Evolutionary conservation across 106 monocot species (phyloP).

Genomic region (Alisma plantagoaquatica): DNA sequence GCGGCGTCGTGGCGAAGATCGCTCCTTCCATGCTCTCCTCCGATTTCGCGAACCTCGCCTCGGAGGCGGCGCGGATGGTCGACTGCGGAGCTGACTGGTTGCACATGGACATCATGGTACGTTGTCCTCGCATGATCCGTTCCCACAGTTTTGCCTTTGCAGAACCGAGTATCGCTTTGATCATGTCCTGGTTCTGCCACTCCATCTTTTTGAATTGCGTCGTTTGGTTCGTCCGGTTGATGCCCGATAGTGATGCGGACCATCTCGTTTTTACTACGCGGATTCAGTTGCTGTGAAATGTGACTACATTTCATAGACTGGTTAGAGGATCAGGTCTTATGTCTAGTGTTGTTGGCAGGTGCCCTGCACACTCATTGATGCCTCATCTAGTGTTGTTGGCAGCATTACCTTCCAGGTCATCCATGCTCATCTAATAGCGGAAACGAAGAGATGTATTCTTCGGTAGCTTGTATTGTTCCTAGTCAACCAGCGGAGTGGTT

Average conservation of each 20-base stretch:
- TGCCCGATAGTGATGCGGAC: not conserved
- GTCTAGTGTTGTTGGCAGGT: no score
- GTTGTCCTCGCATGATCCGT: not conserved
- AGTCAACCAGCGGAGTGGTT: no score
- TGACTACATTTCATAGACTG: not conserved
- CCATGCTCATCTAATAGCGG: no score
- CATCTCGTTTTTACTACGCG: not conserved
- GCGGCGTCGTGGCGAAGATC: conserved; percentile 53
- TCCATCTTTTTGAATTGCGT: conserved; percentile 1
- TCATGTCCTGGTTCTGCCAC: not conserved
- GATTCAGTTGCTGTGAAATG: not conserved
- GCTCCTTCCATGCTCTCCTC: conserved; percentile 98
- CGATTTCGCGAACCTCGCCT: conserved; percentile 86
- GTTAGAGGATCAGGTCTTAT: not conserved
- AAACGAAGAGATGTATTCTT: no score
- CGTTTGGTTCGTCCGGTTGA: not conserved
- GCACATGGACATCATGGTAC: conserved; percentile 99
- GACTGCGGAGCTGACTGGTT: conserved; percentile 94
- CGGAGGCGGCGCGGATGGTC: conserved; percentile 87
- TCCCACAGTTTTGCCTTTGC: no score
- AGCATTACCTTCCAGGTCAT: no score
- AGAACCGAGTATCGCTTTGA: not conserved
- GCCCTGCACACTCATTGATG: no score
- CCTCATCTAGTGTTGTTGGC: no score
- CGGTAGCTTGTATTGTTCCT: no score